Base-by-base conservation (phyloP, 2,329 filamentous ascomycete species). In the Fusarium nematophilum region DNA sequence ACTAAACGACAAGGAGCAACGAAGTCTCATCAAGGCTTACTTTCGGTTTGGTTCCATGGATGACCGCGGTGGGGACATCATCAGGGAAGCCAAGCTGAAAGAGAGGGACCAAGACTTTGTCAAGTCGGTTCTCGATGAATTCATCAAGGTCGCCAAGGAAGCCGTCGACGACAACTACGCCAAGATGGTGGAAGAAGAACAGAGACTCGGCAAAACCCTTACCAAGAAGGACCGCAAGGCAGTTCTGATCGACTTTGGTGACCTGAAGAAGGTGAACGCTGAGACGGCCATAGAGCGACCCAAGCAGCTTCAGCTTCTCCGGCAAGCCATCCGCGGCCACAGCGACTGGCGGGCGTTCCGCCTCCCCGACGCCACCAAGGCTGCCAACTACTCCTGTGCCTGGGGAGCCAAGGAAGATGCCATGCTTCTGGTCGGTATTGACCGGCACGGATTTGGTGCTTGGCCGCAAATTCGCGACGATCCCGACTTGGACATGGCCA, bases 141-240 rank as follows among this genome's bases (percentile, higher is more conserved):
- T 97, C 38, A 85, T 91, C 54, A 76, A 75, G 36, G 73, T 81
- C 18, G 84, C 84, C 39, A 79, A 81, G 36, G 78, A 85, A 50
- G 86, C 86, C 8, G 82, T 90, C 43, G 86, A 88, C 7, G 82
- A 81, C 27, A 90, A 92, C 66, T 90, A 85, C 59, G 88, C 89
- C 17, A 86, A 86, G 55, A 83, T 96, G 14, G 85, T 93, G 27
- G 88, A 90, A 59, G 92, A 93, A 70, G 92, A 97, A 67, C 91
- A 95, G 74, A 87, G 90, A 61, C 83, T 86, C 0, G 92, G 92
- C 71, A 96, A 95, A 73, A 84, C 88, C 3, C 78, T 96, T 49
- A 96, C 94, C 0, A 97, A 98, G 80, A 99, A 99, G 75, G 95
- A 99, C 73, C 92, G 92, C 76, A 99, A 99, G 76, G 95, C 95